Evolutionary conservation across 2,329 filamentous ascomycete species (phyloP).

Genomic region (Xylaria sp.): DNA sequence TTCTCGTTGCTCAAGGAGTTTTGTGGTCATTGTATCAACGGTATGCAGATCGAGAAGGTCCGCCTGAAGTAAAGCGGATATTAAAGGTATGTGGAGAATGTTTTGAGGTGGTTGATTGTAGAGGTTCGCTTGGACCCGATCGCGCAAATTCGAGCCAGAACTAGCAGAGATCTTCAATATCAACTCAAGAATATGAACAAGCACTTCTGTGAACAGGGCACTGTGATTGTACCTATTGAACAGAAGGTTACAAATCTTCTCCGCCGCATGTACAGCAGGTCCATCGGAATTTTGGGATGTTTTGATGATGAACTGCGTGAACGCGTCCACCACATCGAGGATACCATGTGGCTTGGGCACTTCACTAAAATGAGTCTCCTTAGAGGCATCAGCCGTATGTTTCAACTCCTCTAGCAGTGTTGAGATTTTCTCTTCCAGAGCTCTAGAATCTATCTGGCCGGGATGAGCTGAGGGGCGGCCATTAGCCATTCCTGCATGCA

Average conservation of each 20-base stretch:
- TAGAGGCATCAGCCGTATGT: conserved; percentile 62
- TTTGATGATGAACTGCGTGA: conserved; percentile 72
- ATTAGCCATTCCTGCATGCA: conserved; percentile 62
- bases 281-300: conserved; percentile 71
- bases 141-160: conserved; percentile 62
- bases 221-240: conserved; percentile 65
- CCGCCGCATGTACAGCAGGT: conserved; percentile 67
- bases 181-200: conserved; percentile 71
- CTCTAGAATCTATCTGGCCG: conserved; percentile 63
- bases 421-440: conserved; percentile 65
- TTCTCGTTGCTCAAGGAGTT: conserved; percentile 77
- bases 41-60: conserved; percentile 72
- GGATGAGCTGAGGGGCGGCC: conserved; percentile 59
- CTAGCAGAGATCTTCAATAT: conserved; percentile 66
- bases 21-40: conserved; percentile 78
- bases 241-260: conserved; percentile 68
- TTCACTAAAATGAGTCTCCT: conserved; percentile 69
- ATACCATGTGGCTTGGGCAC: conserved; percentile 69
- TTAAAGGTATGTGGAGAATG: conserved; percentile 68
- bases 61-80: conserved; percentile 67
- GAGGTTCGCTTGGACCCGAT: conserved; percentile 66
- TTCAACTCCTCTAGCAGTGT: conserved; percentile 70
- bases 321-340: conserved; percentile 70
- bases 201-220: conserved; percentile 68
- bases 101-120: conserved; percentile 66